Evolutionary conservation across 139 green algal species (phyloP).

Genomic region (Picochlorum sp.): DNA sequence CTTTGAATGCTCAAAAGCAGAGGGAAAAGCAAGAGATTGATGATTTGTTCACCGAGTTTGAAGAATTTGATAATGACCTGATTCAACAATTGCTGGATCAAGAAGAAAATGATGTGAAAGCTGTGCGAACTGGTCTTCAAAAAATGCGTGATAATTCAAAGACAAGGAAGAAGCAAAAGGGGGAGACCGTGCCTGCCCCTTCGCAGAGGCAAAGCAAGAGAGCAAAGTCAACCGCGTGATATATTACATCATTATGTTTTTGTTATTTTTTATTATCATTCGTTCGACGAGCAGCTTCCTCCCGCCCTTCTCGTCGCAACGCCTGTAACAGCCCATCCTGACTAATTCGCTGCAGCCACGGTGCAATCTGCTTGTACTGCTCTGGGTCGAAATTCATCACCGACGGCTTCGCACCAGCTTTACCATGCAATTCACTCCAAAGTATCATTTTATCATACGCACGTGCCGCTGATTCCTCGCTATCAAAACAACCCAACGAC

Average conservation of each 20-base stretch:
- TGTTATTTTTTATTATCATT: no score
- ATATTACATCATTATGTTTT: no score
- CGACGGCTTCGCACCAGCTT: constrained; percentile 57
- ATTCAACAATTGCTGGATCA: constrained; percentile 56
- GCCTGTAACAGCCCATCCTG: constrained; percentile 77
- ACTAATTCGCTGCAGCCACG: constrained; percentile 49
- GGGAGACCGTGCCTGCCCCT: neutral
- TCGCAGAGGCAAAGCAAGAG: neutral
- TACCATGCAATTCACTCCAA: constrained; percentile 81
- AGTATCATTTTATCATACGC: constrained; percentile 94
- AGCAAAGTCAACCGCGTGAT: no score
- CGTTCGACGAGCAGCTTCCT: constrained; percentile 45
- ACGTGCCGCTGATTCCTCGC: constrained; percentile 72
- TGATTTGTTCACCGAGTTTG: constrained; percentile 33
- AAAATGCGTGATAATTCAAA: constrained; percentile 23
- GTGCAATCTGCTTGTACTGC: constrained; percentile 70
- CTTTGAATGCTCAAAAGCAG: constrained; percentile 4
- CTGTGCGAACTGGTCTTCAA: constrained; percentile 19
- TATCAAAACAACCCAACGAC: constrained; percentile 74
- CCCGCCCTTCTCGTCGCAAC: constrained; percentile 61
- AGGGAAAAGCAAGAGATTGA: neutral
- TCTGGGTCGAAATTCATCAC: constrained; percentile 81
- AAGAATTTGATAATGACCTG: constrained; percentile 51
- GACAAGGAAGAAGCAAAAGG: constrained; percentile 26
- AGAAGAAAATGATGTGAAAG: constrained; percentile 50